Conservation (phyloP, 192 early-diverging fungal species). For the Nowakowskiella sp. region DNA sequence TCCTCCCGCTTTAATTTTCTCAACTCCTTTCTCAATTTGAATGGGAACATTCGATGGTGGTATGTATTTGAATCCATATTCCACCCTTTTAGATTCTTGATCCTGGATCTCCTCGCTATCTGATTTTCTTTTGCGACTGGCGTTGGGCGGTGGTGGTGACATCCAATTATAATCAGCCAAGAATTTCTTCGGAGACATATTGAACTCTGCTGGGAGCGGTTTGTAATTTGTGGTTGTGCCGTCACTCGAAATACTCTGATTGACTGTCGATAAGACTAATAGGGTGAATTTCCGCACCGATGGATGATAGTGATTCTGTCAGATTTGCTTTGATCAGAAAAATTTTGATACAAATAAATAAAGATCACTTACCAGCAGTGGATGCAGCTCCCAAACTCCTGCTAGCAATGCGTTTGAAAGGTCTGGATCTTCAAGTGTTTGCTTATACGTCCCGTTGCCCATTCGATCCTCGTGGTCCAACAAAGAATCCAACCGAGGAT, state of each 20-base stretch:
- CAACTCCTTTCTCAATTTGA: too few species aligned
- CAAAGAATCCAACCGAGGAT: conserved; percentile 53
- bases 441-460: conserved; percentile 73
- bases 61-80: too few species aligned
- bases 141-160: too few species aligned
- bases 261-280: conserved; percentile 10
- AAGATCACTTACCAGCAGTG: conserved; percentile 55
- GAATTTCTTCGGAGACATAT: neutral
- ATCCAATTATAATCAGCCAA: too few species aligned
- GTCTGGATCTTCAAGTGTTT: conserved; percentile 81
- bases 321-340: neutral
- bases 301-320: conserved; percentile 39
- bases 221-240: neutral
- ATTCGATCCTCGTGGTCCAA: conserved; percentile 58
- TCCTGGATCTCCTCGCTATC: too few species aligned
- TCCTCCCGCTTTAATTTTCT: too few species aligned
- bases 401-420: conserved; percentile 93
- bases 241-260: neutral
- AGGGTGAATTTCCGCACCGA: conserved; percentile 30
- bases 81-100: too few species aligned
- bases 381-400: conserved; percentile 76
- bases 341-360: conserved; percentile 2
- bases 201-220: neutral
- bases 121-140: too few species aligned
- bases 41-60: too few species aligned